These are phyloP conservation scores for Plectosphaerella plurivora DNA, from an alignment of 2,329 filamentous ascomycete genomes.

Conservation along the genomic window DNA sequence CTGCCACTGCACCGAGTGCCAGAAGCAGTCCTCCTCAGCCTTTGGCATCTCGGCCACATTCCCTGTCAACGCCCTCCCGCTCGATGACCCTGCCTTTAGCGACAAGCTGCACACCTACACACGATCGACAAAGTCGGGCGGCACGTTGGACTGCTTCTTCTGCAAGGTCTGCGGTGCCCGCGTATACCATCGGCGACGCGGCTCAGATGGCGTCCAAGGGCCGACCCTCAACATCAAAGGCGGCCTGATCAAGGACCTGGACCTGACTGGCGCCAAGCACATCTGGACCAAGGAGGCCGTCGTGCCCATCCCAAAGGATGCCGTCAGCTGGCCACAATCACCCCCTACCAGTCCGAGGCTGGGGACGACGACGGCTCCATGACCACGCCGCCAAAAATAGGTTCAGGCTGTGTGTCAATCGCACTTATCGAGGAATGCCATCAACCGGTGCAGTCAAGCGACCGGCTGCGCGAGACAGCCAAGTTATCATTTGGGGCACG, in stretches of 20 bases:
- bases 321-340: slow-evolving; percentile 7
- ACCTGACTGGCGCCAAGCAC: slow-evolving; percentile 33
- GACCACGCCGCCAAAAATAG: too few relatives aligned
- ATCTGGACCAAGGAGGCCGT: slow-evolving; percentile 41
- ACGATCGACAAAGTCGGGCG: slow-evolving; percentile 32
- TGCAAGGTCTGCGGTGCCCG: slow-evolving; percentile 39
- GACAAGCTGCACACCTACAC: slow-evolving; percentile 29
- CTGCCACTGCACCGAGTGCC: slow-evolving; percentile 43
- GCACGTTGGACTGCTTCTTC: slow-evolving; percentile 37
- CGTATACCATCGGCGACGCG: slow-evolving; percentile 37
- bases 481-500: too few relatives aligned
- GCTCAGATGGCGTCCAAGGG: slow-evolving; percentile 29
- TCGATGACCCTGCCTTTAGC: slow-evolving; percentile 23
- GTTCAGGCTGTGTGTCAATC: too few relatives aligned
- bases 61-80: slow-evolving; percentile 33
- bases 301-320: slow-evolving; percentile 33
- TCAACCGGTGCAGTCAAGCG: too few relatives aligned
- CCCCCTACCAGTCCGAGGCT: slow-evolving; percentile 1
- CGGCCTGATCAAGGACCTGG: slow-evolving; percentile 35
- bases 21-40: slow-evolving; percentile 37
- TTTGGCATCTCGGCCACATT: slow-evolving; percentile 42
- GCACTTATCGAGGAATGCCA: too few relatives aligned
- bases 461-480: too few relatives aligned
- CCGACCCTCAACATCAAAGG: slow-evolving; percentile 40
- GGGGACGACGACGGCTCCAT: too few relatives aligned